Base-by-base conservation (phyloP, 2,329 filamentous ascomycete species). In the Madurella fahalii region DNA sequence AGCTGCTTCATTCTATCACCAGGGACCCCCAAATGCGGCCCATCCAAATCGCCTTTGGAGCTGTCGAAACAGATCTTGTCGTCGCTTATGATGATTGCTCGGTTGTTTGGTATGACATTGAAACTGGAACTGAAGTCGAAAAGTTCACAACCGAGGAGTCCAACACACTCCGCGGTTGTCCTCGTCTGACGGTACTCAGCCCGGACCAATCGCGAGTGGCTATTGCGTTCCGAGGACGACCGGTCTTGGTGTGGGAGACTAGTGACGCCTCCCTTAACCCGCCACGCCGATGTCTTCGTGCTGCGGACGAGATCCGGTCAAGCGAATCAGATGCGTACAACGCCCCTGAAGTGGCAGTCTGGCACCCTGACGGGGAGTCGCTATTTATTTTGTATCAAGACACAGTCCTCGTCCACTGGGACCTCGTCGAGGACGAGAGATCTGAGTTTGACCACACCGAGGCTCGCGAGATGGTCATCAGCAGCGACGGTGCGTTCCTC, bases 401-500 rank as follows among this genome's bases (percentile, higher is more conserved):
- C 18, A 45, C 52, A 7, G 47, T 42, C 2, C 2, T 54, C 12
- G 31, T 54, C 13, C 40, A 40, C n/a, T 54, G 45, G 40, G 17
- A 49, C 15, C 30, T 54, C n/a, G 9, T 20, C 9, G 40, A 49
- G 13, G 52, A 49, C 15, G 52, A 45, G 2, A 17, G 20, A 40
- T 20, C 16, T 4, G 52, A 54, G 52, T 32, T 18, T 7, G n/a
- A 17, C 18, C 7, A 54, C 31, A 54, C 45, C 32, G 32, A 37
- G 40, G 52, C 52, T 2, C 46, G 46, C 11, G 52, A 54, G 34
- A 54, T 54, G 40, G 32, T 40, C 12, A 30, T 54, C 18, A 54
- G 32, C 32, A 49, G 34, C 45, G 40, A 54, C 32, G 52, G 46
- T 2, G 18, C 39, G 5, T 34, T 49, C 9, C 47, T 49, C 20